These are phyloP conservation scores for Pythium grandisporangium DNA, from an alignment of 352 stramenopile species.

Conservation along the genomic window DNA sequence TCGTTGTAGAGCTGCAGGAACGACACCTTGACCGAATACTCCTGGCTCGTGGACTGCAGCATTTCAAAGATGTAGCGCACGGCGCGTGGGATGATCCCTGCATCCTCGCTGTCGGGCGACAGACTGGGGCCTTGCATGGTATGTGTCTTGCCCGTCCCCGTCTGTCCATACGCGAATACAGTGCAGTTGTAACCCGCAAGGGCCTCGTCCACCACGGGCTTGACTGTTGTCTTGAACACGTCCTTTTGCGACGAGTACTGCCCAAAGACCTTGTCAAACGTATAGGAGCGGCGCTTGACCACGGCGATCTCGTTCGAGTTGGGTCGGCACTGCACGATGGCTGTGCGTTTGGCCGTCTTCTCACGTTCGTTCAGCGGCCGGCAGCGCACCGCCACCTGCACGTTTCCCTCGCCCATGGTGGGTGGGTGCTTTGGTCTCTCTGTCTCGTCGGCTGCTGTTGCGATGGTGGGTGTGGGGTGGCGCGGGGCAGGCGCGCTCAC, in stretches of 20 bases:
- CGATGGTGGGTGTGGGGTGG: too few relatives aligned
- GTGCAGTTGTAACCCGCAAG: slow-evolving; percentile 94
- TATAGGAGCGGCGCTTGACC: slow-evolving; percentile 86
- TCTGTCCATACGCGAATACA: slow-evolving; percentile 97
- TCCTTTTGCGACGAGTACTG: slow-evolving; percentile 97
- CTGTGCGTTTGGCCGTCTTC: slow-evolving; percentile 57
- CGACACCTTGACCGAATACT: slow-evolving; percentile 92
- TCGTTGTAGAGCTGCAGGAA: slow-evolving; percentile 99
- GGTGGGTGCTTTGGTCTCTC: too few relatives aligned
- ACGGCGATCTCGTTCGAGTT: slow-evolving; percentile 82
- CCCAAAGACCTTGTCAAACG: slow-evolving; percentile 90
- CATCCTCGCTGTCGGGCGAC: slow-evolving; percentile 70
- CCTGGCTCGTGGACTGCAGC: slow-evolving; percentile 83
- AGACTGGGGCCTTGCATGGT: slow-evolving; percentile 97
- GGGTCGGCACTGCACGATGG: slow-evolving; percentile 82
- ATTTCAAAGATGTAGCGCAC: slow-evolving; percentile 94
- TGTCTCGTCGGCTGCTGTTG: too few relatives aligned
- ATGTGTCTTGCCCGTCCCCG: slow-evolving; percentile 96
- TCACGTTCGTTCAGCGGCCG: slow-evolving; percentile 86
- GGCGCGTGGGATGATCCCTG: slow-evolving; percentile 93
- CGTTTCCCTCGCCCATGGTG: slow-evolving; percentile 42
- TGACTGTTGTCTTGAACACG: slow-evolving; percentile 90
- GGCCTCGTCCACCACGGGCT: slow-evolving; percentile 94
- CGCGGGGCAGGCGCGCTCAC: too few relatives aligned
- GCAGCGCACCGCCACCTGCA: slow-evolving; percentile 88